phyloP scores from a whole-genome alignment of 768 basidiomycete species.

The Kwoniella dejecticola region DNA sequence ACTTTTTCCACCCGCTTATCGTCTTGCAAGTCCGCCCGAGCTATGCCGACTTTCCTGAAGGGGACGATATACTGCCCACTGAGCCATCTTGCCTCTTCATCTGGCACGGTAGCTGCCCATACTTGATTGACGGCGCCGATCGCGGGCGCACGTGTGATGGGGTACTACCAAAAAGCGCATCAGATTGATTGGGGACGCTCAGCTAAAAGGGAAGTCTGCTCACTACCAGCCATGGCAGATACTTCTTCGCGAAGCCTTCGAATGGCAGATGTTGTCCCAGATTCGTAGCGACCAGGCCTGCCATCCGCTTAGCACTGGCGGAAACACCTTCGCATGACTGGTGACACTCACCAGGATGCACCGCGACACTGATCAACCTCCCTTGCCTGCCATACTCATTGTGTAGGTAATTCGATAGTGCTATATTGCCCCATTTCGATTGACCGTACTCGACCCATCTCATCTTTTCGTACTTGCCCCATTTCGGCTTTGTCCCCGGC shows the following conservation, averaged over 20 bases:
- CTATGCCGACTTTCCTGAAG: slow-evolving; percentile 33
- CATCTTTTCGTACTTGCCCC: slow-evolving; percentile 24
- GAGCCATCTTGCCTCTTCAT: slow-evolving; percentile 25
- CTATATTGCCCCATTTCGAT: slow-evolving; percentile 50
- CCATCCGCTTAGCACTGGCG: neutral
- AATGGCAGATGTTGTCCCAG: slow-evolving; percentile 29
- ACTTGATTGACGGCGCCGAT: slow-evolving; percentile 43
- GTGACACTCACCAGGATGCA: slow-evolving; percentile 45
- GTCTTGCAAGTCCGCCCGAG: slow-evolving; percentile 38
- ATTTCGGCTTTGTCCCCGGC: slow-evolving; percentile 1
- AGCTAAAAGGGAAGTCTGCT: slow-evolving; percentile 6
- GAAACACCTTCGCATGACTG: neutral
- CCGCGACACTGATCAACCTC: slow-evolving; percentile 39
- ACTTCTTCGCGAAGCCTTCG: slow-evolving; percentile 16
- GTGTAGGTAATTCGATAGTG: slow-evolving; percentile 37
- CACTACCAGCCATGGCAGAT: slow-evolving; percentile 33
- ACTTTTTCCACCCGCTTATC: slow-evolving; percentile 21
- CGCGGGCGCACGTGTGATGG: slow-evolving; percentile 23
- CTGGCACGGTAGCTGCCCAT: slow-evolving; percentile 40
- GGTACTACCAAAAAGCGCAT: slow-evolving; percentile 1
- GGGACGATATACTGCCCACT: slow-evolving; percentile 47
- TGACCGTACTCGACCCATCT: slow-evolving; percentile 48
- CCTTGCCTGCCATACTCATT: slow-evolving; percentile 31
- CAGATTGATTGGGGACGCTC: too few relatives aligned
- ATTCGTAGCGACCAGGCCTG: slow-evolving; percentile 45